These are phyloP conservation scores for Backusella tarrabulga DNA, from an alignment of 192 early-diverging fungal species.

Conservation along the genomic window DNA sequence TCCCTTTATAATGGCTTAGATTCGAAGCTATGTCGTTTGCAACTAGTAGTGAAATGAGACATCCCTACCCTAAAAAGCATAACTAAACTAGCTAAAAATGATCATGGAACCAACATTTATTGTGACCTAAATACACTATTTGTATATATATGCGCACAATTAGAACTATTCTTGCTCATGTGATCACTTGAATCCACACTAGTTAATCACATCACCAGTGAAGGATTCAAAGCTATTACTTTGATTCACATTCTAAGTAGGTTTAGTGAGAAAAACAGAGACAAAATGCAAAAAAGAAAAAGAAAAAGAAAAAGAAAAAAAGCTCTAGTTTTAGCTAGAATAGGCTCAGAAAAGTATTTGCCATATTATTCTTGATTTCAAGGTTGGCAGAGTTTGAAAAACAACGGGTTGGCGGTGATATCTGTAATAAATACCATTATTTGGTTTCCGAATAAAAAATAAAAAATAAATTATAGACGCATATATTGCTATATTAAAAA, in stretches of 20 bases:
- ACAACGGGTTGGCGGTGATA: conserved; percentile 1
- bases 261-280: background rate
- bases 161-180: background rate
- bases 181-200: background rate
- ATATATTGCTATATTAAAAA: background rate
- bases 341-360: background rate
- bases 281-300: background rate
- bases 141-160: conserved; percentile 3
- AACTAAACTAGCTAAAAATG: background rate
- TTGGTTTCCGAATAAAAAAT: background rate
- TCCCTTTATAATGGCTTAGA: background rate
- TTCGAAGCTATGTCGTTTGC: background rate
- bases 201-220: background rate
- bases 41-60: background rate
- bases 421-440: background rate
- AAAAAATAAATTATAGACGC: background rate
- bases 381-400: conserved; percentile 5
- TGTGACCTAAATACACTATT: background rate
- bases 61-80: background rate
- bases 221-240: background rate
- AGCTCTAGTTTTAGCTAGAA: background rate
- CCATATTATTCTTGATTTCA: background rate
- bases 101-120: background rate
- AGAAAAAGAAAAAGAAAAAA: background rate
- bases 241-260: background rate